Base-by-base conservation (phyloP, 2,329 filamentous ascomycete species). In the Coleophoma eucalyptorum region DNA sequence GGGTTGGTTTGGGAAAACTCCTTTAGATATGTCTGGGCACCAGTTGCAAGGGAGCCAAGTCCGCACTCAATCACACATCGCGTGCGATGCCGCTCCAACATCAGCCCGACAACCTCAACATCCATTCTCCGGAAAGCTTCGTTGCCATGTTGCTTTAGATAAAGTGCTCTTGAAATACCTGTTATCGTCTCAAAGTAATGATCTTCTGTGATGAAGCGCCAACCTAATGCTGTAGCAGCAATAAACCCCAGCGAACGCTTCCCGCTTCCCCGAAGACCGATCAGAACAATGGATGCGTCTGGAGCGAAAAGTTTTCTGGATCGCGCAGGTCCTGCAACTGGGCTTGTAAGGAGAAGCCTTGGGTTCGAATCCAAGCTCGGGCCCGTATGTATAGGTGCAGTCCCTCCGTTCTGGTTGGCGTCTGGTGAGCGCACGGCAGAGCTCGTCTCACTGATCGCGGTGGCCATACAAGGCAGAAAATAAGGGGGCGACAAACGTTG, bases 171-270 rank as follows among this genome's bases (percentile, higher is more conserved):
- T 1, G 83, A 81, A 12, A 80, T 70, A 11, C 83, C 81, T 1
- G 79, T 82, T 5, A 74, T 69, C 43, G 86, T 78, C 33, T 83
- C 76, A 59, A 91, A 90, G 38, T 76, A 73, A 32, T 75, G 75
- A 55, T 90, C 86, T 16, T 81, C 75, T 55, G 90, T 86, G 48
- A 90, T 69, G 3, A 89, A 74, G 43, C 80, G 81, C 37, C 84
- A 74, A 49, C 80, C 79, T 66, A 87, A 81, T 20, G 84, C 83
- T 5, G 83, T 81, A 0, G 85, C 86, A 3, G 86, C 83, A 54
- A 90, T 88, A 44, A 90, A 78, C 13, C 83, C 87, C 13, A 90
- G 71, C 1, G 84, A 89, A 1, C 84, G 87, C 66, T 90, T 90
- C 20, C 87, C 87, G 5, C 84, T 81, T 13, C 86, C 87, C 10